phyloP scores from a whole-genome alignment of 495 filamentous ascomycete species.

The Daldinia decipiens region DNA sequence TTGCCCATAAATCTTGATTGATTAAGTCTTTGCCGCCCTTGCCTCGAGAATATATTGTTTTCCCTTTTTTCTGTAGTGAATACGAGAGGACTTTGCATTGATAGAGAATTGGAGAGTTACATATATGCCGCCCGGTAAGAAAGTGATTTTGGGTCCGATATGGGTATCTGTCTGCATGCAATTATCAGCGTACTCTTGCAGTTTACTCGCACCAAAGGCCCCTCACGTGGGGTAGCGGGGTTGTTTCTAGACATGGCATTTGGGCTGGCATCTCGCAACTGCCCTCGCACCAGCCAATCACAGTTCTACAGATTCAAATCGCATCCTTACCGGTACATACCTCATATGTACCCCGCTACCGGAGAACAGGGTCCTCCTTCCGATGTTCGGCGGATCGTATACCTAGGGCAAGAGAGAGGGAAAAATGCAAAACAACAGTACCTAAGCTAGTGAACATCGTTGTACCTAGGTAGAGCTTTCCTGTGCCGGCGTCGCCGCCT shows the following conservation, averaged over 20 bases:
- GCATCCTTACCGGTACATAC: slow-evolving; percentile 19
- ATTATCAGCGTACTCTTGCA: slow-evolving; percentile 35
- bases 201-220: slow-evolving; percentile 43
- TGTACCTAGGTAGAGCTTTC: slow-evolving; percentile 30
- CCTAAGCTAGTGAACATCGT: slow-evolving; percentile 4
- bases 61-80: not conserved
- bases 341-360: slow-evolving; percentile 43
- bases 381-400: slow-evolving; percentile 36
- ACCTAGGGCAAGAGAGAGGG: slow-evolving; percentile 18
- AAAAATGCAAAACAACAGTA: slow-evolving; percentile 19
- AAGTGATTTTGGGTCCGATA: slow-evolving; percentile 14
- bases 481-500: slow-evolving; percentile 29
- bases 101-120: not conserved
- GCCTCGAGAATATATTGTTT: slow-evolving; percentile 5
- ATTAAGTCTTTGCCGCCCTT: slow-evolving; percentile 27
- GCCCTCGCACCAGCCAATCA: slow-evolving; percentile 28
- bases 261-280: slow-evolving; percentile 23
- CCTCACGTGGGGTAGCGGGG: slow-evolving; percentile 46
- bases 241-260: slow-evolving; percentile 28
- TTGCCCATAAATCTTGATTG: slow-evolving; percentile 8
- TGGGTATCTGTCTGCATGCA: slow-evolving; percentile 36
- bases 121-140: slow-evolving; percentile 3
- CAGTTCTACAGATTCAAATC: slow-evolving; percentile 35
- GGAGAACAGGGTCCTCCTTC: slow-evolving; percentile 37
- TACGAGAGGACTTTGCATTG: not conserved